Percentiles rank a stretch among this genome's conserved stretches.
These are phyloP conservation scores for Venturia oleaginea DNA, from an alignment of 2,329 filamentous ascomycete species.

Conservation along the genomic window DNA sequence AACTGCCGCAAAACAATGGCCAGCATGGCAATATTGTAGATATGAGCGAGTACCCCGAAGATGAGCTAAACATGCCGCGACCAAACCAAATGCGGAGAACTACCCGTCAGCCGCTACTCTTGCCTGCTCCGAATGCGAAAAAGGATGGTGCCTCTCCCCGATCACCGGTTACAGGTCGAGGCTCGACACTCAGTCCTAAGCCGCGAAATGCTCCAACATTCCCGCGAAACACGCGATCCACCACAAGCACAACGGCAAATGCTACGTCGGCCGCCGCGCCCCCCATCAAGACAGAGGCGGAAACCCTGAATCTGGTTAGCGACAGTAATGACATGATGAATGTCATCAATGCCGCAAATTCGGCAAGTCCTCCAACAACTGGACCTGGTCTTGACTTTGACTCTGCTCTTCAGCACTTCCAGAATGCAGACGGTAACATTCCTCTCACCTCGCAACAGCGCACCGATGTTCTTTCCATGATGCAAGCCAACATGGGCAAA, in stretches of 20 bases:
- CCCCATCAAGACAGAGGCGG: slow-evolving; percentile 32
- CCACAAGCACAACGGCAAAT: neutral
- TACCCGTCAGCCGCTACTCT: slow-evolving; percentile 11
- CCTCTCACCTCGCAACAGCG: slow-evolving; percentile 40
- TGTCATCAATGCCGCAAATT: slow-evolving; percentile 39
- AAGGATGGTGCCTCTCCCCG: neutral
- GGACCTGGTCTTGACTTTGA: slow-evolving; percentile 36
- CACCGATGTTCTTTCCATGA: slow-evolving; percentile 38
- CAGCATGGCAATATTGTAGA: slow-evolving; percentile 53
- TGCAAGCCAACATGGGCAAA: slow-evolving; percentile 19
- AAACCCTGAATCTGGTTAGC: slow-evolving; percentile 27
- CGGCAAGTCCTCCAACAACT: slow-evolving; percentile 22
- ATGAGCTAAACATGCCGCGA: slow-evolving; percentile 18
- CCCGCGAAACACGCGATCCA: slow-evolving; percentile 4
- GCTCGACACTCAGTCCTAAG: slow-evolving; percentile 9
- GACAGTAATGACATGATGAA: slow-evolving; percentile 43
- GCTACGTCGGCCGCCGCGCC: slow-evolving; percentile 19
- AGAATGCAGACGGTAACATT: slow-evolving; percentile 36
- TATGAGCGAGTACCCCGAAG: slow-evolving; percentile 45
- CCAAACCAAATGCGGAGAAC: slow-evolving; percentile 6
- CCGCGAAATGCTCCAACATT: slow-evolving; percentile 4
- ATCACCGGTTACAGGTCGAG: neutral
- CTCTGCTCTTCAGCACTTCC: slow-evolving; percentile 38
- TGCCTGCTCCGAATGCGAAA: slow-evolving; percentile 13
- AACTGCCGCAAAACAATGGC: slow-evolving; percentile 51